Base-by-base conservation (phyloP, 2,329 filamentous ascomycete genomes). In the Diaporthe ampelina region DNA sequence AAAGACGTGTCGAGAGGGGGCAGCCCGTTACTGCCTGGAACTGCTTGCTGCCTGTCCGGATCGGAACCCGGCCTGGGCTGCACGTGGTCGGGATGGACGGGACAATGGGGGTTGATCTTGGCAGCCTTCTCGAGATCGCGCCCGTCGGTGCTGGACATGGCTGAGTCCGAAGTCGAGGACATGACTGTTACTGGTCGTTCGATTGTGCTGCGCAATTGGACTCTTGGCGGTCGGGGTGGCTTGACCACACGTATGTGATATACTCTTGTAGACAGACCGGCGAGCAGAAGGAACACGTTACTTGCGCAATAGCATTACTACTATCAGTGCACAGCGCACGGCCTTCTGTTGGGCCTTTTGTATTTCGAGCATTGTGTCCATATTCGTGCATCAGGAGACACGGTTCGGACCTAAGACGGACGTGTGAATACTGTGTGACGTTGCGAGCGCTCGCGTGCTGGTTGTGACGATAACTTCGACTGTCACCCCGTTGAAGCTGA, bases 1-100 rank as follows among this genome's bases (percentile, higher is more conserved):
- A 79, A 57, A 4, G 88, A 88, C 45, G 88, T 88, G 80, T 90
- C 88, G 4, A 88, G 88, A 72, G 88, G 88, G 57, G 86, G 84
- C 40, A 82, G 81, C 5, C 86, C 84, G 76, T 82, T 83, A 59
- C 79, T 76, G 24, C n/a, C 45, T 32, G 26, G 17, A 13, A 48
- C n/a, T 24, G 59, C 29, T 11, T 35, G 21, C 10, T 24, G 10
- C n/a, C 24, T 15, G 24, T 29, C 29, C 8, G 29, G 29, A 19
- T 17, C 54, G 21, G 57, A 3, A n/a, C 35, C 24, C 13, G 21
- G 21, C 32, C 57, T 59, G 57, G 21, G n/a, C 57, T 59, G 57
- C 57, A 26, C 35, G 57, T 26, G 57, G 57, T 37, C 19, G 29
- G 32, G 19, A n/a, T 37, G 19, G 21, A 37, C 57, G 11, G 57